Evolutionary conservation across 257 asterid genomes (phyloP), one percentile per base, ranked within the genome.

Genomic region (Solanum piurae): DNA sequence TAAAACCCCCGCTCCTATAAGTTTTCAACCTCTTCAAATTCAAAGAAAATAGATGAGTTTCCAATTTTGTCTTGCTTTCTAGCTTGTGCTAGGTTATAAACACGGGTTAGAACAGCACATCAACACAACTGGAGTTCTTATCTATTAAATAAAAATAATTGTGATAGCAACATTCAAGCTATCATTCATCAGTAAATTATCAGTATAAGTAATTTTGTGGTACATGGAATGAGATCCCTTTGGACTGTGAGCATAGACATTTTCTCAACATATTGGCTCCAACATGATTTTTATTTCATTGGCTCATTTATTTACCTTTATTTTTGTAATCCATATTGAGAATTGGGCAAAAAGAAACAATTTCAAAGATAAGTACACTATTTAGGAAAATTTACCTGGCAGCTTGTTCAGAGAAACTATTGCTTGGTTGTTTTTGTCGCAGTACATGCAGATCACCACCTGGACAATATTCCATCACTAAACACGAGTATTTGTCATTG

Each of bases 381-480:
- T 18, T 31, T 14, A 23, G 49, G 72, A 64, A 49, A 62, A 90
- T 86, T 90, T 69, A 97, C 99, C 99, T 94, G 90, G 94, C 98
- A 87, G 98, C 94, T 87, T 96, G 91, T 31, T 94, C 95, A 20
- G 96, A 92, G 93, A 95, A 97, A 71, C 98, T 95, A 88, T 94
- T 95, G 55, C 92, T 87, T 5, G 98, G 98, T 91, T 97, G 99
- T 4, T 95, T 96, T 89, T 95, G 99, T 74, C 99, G 98, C 91
- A 97, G 95, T 86, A 95, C 95, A 88, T 97, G 99, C 38, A 97
- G 95, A 92, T 95, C 99, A 23, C 99, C 99, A 88, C 98, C 99
- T 89, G 99, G 98, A 89, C 99, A 97, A 87, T 93, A 95, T 90
- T 95, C 99, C 72, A 97, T 95, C 86, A 97, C 69, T 6, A 95